Conservation (phyloP, 306 rosid genomes). For the Quercus dentata region DNA sequence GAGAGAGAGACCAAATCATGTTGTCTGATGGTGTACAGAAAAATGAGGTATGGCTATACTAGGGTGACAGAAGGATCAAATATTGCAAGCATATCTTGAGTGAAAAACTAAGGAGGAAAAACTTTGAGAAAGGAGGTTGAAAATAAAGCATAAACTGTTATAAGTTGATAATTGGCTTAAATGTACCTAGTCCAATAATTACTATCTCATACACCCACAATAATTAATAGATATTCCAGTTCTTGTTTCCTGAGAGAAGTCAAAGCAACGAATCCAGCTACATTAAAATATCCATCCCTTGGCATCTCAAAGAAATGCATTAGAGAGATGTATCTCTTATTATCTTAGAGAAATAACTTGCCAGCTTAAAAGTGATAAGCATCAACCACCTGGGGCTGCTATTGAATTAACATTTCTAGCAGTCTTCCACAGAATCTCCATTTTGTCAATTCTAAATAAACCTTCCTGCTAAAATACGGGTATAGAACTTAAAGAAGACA, state of each 20-base stretch:
- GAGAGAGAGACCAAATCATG: background rate
- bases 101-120: background rate
- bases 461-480: too few species aligned
- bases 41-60: too few species aligned
- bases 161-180: background rate
- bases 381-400: too few species aligned
- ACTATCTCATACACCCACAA: background rate
- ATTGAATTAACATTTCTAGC: too few species aligned
- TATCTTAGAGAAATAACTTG: background rate
- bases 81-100: background rate
- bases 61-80: background rate
- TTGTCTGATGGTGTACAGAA: background rate
- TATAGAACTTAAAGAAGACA: too few species aligned
- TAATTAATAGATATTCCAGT: background rate
- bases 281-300: background rate
- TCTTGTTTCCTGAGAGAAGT: background rate
- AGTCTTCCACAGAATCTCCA: too few species aligned
- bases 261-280: background rate
- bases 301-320: background rate
- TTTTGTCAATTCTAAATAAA: too few species aligned
- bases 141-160: too few species aligned
- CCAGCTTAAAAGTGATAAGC: too few species aligned
- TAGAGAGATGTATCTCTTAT: background rate
- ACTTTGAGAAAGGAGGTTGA: background rate
- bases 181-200: background rate